Percentiles rank a stretch among this genome's conserved stretches.
Conservation (phyloP, 805 yeast species). For the Debaryomyces castellii region DNA sequence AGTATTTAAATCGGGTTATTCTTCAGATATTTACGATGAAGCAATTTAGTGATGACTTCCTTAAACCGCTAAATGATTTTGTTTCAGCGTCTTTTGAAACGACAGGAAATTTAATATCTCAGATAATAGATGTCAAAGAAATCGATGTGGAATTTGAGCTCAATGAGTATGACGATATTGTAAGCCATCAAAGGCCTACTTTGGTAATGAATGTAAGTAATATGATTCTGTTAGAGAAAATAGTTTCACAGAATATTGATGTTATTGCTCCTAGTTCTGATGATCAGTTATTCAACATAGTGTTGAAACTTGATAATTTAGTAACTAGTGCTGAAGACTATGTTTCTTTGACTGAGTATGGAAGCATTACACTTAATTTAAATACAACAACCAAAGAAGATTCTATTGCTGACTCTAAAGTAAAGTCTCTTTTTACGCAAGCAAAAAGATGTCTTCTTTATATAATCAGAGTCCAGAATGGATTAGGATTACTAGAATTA, state of each 20-base stretch:
- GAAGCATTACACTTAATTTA: constrained; percentile 54
- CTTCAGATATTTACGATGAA: constrained; percentile 67
- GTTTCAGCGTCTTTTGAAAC: constrained; percentile 51
- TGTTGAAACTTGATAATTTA: constrained; percentile 42
- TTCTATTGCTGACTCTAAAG: constrained; percentile 53
- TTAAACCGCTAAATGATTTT: constrained; percentile 80
- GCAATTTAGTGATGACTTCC: constrained; percentile 67
- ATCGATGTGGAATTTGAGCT: constrained; percentile 61
- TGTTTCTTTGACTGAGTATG: constrained; percentile 51
- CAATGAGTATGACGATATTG: constrained; percentile 68
- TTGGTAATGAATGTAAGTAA: constrained; percentile 45
- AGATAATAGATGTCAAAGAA: constrained; percentile 53
- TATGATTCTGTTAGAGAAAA: constrained; percentile 44
- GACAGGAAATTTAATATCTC: constrained; percentile 44
- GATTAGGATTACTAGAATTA: constrained; percentile 64
- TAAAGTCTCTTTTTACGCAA: constrained; percentile 62
- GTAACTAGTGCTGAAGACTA: constrained; percentile 36
- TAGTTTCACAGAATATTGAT: constrained; percentile 42
- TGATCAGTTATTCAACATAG: constrained; percentile 51
- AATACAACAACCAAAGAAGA: constrained; percentile 51
- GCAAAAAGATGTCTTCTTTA: constrained; percentile 82
- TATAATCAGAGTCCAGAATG: constrained; percentile 79
- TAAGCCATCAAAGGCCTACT: constrained; percentile 45
- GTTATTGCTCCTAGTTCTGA: constrained; percentile 48
- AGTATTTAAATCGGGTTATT: constrained; percentile 56